A percentile compares a stretch with the other conserved stretches of the same genome.
Evolutionary conservation across 1,139 yeast species (phyloP).

Genomic region (Pichia sp.): DNA sequence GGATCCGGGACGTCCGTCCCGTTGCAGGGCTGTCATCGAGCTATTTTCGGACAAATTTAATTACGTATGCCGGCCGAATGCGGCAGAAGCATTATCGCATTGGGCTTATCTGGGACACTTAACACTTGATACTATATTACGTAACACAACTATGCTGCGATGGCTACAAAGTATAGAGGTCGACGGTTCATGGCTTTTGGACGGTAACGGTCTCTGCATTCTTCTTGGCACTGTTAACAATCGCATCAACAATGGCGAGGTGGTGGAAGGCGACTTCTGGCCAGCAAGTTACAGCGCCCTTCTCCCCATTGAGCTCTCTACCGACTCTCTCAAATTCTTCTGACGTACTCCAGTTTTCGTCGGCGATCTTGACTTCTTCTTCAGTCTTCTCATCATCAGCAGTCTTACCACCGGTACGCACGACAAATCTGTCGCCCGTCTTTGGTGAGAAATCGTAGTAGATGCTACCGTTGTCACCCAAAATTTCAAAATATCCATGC

Average conservation of each 20-base stretch:
- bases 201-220: constrained; percentile 44
- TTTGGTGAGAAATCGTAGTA: constrained; percentile 55
- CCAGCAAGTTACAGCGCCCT: constrained; percentile 46
- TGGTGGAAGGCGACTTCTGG: constrained; percentile 86
- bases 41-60: too few species aligned
- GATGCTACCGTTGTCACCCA: constrained; percentile 73
- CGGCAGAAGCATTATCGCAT: too few species aligned
- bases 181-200: background rate
- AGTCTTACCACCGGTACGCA: constrained; percentile 34
- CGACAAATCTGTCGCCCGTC: constrained; percentile 39
- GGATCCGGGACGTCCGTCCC: too few species aligned
- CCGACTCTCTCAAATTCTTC: constrained; percentile 71
- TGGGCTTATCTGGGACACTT: too few species aligned
- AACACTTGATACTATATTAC: too few species aligned
- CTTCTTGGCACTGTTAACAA: constrained; percentile 54
- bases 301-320: constrained; percentile 64
- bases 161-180: too few species aligned
- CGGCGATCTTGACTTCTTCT: constrained; percentile 37
- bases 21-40: too few species aligned
- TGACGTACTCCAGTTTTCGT: constrained; percentile 51
- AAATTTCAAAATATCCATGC: constrained; percentile 55
- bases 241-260: constrained; percentile 82
- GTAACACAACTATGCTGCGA: too few species aligned
- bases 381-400: constrained; percentile 42
- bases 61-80: too few species aligned